Evolutionary conservation across 306 rosid genomes (phyloP), one percentile per base, ranked within the genome.

Genomic region (Senna siamea): DNA sequence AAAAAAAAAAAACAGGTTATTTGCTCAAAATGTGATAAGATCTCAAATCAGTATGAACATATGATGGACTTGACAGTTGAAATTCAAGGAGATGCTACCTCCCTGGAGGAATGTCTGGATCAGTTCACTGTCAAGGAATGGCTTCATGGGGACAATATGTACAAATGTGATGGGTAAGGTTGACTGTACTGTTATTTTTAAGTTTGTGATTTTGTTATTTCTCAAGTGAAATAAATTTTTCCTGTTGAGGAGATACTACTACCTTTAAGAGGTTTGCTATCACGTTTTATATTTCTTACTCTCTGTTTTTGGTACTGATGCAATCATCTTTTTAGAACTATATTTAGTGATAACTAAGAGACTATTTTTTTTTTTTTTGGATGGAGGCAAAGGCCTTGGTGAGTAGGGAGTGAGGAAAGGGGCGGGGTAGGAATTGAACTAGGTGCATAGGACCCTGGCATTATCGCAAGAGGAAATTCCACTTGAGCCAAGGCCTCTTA

Each of bases 41-140:
- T 79, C 70, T 94, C 99, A 73, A 92, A 88, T 69, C 96, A 88
- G 72, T 89, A 87, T 69, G 99, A 94, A 78, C 87, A 82, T 83
- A 94, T 94, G 99, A 89, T 94, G 98, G 99, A 94, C 82, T 86
- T 94, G 82, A 92, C 98, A 12, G 99, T 94, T 73, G 99, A 94
- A 80, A 94, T 94, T 77, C 97, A 94, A 47, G 99, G 99, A 69
- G 92, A 92, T 81, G 98, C 90, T 73, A 82, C 84, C 71, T 92
- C 93, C 51, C 82, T 94, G 76, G 99, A 92, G 84, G 97, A 90
- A 84, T 94, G 99, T 83, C 96, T 94, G 30, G 93, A 90, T 69
- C 98, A 89, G 81, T 94, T 92, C 79, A 94, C 99, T 11, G 85
- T 48, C 79, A 79, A 76, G 80, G 99, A 94, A 80, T 84, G 87